phyloP scores from a whole-genome alignment of 1,139 yeast species.

The Suhomyces kunorum region DNA sequence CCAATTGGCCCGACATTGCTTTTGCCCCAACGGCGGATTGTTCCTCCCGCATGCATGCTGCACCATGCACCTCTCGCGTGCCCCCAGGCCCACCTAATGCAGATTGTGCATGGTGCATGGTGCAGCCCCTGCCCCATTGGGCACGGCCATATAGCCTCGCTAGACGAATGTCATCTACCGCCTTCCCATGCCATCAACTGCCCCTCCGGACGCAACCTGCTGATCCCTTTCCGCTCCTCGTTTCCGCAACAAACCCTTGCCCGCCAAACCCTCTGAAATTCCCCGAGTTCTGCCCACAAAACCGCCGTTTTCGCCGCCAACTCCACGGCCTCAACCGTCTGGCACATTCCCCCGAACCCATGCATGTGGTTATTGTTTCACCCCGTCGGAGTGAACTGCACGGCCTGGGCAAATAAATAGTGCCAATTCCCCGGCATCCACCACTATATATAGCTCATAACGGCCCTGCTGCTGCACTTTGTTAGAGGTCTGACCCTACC shows the following conservation, averaged over 20 bases:
- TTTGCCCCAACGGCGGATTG: constrained; percentile 3
- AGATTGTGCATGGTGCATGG: not conserved
- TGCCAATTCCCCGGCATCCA: too few relatives aligned
- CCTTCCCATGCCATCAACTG: constrained; percentile 1
- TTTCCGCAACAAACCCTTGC: constrained; percentile 1
- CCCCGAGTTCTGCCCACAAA: not conserved
- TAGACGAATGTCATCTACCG: constrained; percentile 5
- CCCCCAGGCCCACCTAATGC: not conserved
- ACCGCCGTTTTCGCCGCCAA: not conserved
- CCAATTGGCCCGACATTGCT: not conserved
- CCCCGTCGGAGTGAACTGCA: too few relatives aligned
- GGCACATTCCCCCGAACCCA: not conserved
- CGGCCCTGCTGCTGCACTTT: constrained; percentile 1
- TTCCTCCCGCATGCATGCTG: not conserved
- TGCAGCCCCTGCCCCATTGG: not conserved
- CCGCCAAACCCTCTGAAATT: constrained; percentile 4
- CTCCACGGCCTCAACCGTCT: not conserved
- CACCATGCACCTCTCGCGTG: not conserved
- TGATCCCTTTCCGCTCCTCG: not conserved
- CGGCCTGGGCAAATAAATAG: not conserved
- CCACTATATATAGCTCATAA: constrained; percentile 4
- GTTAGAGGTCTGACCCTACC: too few relatives aligned
- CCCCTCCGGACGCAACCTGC: not conserved
- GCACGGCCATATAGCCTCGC: not conserved
- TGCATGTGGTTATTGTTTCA: constrained; percentile 5